A percentile compares a stretch with the other conserved stretches of the same genome.
Conservation (phyloP, 208 protist species). For the Jaenimonas drosophilae region DNA sequence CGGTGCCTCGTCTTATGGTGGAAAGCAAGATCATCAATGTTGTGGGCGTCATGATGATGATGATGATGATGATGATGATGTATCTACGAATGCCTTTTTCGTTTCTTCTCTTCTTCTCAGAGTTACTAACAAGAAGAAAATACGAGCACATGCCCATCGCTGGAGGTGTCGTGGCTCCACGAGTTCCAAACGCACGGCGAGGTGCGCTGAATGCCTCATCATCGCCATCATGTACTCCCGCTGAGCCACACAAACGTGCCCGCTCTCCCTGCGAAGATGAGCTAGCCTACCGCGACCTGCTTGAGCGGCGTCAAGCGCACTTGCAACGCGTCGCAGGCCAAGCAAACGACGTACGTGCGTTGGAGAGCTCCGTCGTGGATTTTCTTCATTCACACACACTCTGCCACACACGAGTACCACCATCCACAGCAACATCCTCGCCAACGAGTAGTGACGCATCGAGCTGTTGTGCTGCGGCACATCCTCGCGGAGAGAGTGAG, state of each 20-base stretch:
- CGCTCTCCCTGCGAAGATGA: slow-evolving; percentile 20
- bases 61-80: slow-evolving; percentile 2
- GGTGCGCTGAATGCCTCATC: neutral
- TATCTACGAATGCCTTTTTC: slow-evolving; percentile 1
- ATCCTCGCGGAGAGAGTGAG: slow-evolving; percentile 15
- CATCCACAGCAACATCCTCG: too few species aligned
- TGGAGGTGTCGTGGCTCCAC: too few species aligned
- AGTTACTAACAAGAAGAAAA: neutral
- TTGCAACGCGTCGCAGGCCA: neutral
- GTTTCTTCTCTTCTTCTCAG: neutral
- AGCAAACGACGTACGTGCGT: neutral
- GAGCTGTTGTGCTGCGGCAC: too few species aligned
- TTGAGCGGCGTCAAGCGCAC: slow-evolving; percentile 3
- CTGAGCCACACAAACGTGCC: slow-evolving; percentile 5
- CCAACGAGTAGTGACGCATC: too few species aligned
- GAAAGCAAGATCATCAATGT: too few species aligned
- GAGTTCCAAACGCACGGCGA: too few species aligned
- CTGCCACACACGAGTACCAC: too few species aligned
- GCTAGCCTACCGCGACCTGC: slow-evolving; percentile 7
- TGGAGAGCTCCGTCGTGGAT: too few species aligned
- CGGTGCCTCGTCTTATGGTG: too few species aligned
- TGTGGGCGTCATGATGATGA: slow-evolving; percentile 3
- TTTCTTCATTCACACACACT: too few species aligned
- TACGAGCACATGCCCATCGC: neutral
- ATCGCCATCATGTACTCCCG: neutral